Evolutionary conservation across 495 filamentous ascomycete genomes (phyloP).

Genomic region (Pyronema omphalodes): DNA sequence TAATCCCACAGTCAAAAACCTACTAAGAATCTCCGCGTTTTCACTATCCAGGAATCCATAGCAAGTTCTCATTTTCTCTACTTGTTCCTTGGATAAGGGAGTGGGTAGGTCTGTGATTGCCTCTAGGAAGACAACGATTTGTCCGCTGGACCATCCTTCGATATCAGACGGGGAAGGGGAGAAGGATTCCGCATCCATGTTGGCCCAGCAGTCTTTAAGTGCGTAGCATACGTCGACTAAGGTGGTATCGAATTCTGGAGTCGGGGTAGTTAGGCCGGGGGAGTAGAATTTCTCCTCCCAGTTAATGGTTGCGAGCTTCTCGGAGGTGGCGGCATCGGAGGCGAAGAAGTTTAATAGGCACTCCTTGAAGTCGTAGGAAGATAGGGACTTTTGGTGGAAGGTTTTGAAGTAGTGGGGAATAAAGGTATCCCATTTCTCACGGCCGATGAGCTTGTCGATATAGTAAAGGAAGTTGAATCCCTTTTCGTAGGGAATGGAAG

Average conservation of each 20-base stretch:
- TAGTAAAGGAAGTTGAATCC: constrained; percentile 66
- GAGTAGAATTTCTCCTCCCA: constrained; percentile 79
- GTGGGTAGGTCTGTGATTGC: constrained; percentile 42
- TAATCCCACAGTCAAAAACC: constrained; percentile 63
- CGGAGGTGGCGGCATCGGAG: constrained; percentile 43
- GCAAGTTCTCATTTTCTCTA: constrained; percentile 46
- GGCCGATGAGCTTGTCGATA: constrained; percentile 70
- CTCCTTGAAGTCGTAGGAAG: constrained; percentile 81
- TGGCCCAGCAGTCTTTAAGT: constrained; percentile 58
- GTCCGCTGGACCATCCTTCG: constrained; percentile 55
- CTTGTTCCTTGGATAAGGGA: constrained; percentile 41
- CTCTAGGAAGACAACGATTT: constrained; percentile 80
- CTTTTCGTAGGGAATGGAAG: constrained; percentile 62
- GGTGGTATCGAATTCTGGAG: constrained; percentile 76
- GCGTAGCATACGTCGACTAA: constrained; percentile 71
- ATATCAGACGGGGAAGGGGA: constrained; percentile 50
- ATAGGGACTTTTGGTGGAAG: constrained; percentile 62
- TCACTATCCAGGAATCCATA: constrained; percentile 51
- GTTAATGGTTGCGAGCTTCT: constrained; percentile 50
- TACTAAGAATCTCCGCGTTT: constrained; percentile 68
- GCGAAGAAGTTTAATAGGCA: constrained; percentile 72
- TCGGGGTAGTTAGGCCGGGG: constrained; percentile 61
- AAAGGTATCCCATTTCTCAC: constrained; percentile 73
- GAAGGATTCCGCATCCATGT: constrained; percentile 31
- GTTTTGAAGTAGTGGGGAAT: constrained; percentile 87